Conservation (phyloP, 805 yeast genomes). For the Yarrowia porcina region DNA sequence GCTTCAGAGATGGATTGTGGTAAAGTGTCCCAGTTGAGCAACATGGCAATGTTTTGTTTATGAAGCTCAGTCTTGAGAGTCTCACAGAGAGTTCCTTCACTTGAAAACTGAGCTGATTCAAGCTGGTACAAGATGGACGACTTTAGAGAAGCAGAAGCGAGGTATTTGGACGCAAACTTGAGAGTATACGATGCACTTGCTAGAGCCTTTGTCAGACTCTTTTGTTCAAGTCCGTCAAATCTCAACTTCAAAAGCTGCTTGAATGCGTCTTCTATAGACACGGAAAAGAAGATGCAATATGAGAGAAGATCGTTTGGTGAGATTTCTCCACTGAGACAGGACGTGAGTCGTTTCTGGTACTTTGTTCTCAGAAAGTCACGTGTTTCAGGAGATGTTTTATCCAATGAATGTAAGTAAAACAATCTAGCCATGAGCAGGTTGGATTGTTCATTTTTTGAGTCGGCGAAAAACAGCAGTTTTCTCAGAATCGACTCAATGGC, state of each 20-base stretch:
- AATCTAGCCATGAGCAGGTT: conserved; percentile 9
- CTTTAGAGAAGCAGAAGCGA: not conserved
- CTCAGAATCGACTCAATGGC: conserved; percentile 8
- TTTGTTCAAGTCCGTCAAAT: not conserved
- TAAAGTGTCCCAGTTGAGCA: not conserved
- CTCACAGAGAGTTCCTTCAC: conserved; percentile 2
- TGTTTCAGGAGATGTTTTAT: too few relatives aligned
- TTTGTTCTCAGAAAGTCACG: conserved; percentile 6
- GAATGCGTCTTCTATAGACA: not conserved
- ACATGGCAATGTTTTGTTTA: not conserved
- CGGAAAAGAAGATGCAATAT: conserved; percentile 1
- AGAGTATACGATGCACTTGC: not conserved
- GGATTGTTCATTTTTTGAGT: not conserved
- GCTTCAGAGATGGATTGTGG: not conserved
- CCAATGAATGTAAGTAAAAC: not conserved
- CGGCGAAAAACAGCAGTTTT: conserved; percentile 9
- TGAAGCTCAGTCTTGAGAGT: not conserved
- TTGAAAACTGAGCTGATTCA: conserved; percentile 10
- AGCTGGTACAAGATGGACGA: conserved; percentile 13
- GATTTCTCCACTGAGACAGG: not conserved
- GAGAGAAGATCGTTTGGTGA: not conserved
- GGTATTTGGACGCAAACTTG: not conserved
- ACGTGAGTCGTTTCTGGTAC: not conserved
- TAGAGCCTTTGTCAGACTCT: not conserved
- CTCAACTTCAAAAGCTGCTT: not conserved